Evolutionary conservation across 805 yeast species (phyloP).

Genomic region (Yueomyces sp.): DNA sequence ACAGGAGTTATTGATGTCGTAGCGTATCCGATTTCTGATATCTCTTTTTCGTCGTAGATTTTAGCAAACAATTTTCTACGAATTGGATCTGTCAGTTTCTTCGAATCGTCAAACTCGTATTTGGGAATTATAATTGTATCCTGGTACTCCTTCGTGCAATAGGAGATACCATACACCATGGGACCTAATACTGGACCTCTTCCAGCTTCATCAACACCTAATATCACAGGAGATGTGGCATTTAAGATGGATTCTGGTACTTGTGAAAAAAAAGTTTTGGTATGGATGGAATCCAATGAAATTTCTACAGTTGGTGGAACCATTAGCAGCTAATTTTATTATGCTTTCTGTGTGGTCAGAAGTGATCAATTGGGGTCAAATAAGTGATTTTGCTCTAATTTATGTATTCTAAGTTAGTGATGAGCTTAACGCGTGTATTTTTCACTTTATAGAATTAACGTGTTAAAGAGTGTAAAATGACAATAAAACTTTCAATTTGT

Average conservation of each 20-base stretch:
- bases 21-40: slow-evolving; percentile 69
- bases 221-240: slow-evolving; percentile 24
- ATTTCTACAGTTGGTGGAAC: slow-evolving; percentile 21
- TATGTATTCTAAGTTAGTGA: not conserved
- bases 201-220: slow-evolving; percentile 98
- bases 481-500: no score
- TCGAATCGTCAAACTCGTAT: slow-evolving; percentile 88
- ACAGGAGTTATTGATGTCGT: slow-evolving; percentile 73
- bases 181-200: slow-evolving; percentile 97
- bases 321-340: slow-evolving; percentile 1
- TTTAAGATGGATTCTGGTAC: slow-evolving; percentile 30
- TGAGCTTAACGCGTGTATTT: not conserved
- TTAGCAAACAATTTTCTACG: slow-evolving; percentile 48
- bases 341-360: not conserved
- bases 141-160: slow-evolving; percentile 45
- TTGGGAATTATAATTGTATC: slow-evolving; percentile 33
- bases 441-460: no score
- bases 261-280: slow-evolving; percentile 37
- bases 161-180: slow-evolving; percentile 90
- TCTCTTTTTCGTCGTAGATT: slow-evolving; percentile 37
- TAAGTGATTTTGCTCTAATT: not conserved
- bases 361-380: no score
- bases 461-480: no score
- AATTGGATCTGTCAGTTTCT: slow-evolving; percentile 60
- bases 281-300: slow-evolving; percentile 14